Conservation (phyloP, 768 basidiomycete species). For the Xerocomellus amylosporus region DNA sequence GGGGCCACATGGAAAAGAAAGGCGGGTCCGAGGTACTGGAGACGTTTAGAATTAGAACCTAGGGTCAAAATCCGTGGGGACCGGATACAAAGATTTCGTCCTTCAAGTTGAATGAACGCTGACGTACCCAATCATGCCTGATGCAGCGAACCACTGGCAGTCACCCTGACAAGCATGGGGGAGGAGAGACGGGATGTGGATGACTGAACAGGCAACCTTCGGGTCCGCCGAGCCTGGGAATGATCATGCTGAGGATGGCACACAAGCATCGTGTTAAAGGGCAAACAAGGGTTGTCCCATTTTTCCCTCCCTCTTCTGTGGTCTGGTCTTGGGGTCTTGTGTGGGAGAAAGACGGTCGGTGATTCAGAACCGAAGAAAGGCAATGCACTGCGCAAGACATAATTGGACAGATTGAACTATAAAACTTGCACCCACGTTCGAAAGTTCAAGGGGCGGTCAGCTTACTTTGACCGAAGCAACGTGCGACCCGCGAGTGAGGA, state of each 20-base stretch:
- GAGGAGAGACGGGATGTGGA: not conserved
- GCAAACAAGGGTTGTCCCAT: not conserved
- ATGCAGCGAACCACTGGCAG: not conserved
- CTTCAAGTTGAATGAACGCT: not conserved
- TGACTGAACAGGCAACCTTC: not conserved
- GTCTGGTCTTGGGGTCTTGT: not conserved
- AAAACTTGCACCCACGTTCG: not conserved
- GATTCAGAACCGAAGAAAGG: not conserved
- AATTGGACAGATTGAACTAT: conserved; percentile 4
- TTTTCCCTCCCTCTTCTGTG: not conserved
- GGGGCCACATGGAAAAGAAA: not conserved
- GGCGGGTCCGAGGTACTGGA: not conserved
- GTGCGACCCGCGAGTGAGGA: not conserved
- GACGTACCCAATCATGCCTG: not conserved
- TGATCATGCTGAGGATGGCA: not conserved
- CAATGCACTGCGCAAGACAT: not conserved
- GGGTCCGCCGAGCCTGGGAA: conserved; percentile 1
- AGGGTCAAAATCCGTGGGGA: not conserved
- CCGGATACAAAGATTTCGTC: not conserved
- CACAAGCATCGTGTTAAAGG: not conserved
- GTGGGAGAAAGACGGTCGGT: not conserved
- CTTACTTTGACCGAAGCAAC: not conserved
- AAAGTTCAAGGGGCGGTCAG: not conserved
- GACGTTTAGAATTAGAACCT: not conserved
- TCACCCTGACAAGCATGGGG: conserved; percentile 5